These are phyloP conservation scores for Zalaria sp. DNA, from an alignment of 2,329 filamentous ascomycete species.

Conservation along the genomic window DNA sequence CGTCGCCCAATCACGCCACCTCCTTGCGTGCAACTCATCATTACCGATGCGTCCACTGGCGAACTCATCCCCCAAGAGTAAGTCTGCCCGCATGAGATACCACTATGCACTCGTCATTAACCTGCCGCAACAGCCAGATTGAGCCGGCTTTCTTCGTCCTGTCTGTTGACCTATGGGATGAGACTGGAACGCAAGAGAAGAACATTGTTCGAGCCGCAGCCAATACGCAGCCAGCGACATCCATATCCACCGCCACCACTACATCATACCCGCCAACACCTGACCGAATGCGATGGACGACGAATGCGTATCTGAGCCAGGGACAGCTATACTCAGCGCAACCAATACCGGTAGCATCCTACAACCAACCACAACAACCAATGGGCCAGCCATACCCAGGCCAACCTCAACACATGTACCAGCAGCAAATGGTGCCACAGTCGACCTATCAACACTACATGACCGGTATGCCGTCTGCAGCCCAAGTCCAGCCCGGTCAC, in stretches of 20 bases:
- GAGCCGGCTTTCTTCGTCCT: conserved; percentile 55
- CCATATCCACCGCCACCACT: conserved; percentile 67
- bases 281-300: conserved; percentile 6
- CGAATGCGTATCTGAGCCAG: not conserved
- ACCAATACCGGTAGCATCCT: not conserved
- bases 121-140: conserved; percentile 28
- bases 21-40: conserved; percentile 73
- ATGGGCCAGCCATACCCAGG: conserved; percentile 1
- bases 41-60: conserved; percentile 59
- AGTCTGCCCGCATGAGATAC: not conserved
- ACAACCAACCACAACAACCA: conserved; percentile 4
- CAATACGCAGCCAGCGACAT: conserved; percentile 45
- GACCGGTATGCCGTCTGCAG: conserved; percentile 1
- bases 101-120: not conserved
- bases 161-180: conserved; percentile 55
- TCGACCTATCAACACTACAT: not conserved
- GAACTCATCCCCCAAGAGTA: conserved; percentile 52
- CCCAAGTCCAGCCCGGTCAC: not conserved
- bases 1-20: conserved; percentile 91
- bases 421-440: not conserved
- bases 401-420: conserved; percentile 1
- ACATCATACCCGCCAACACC: conserved; percentile 55
- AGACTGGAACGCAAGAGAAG: conserved; percentile 46
- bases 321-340: not conserved
- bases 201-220: conserved; percentile 54